Evolutionary conservation across 164 flowering plant genomes (phyloP), one percentile per base, ranked within the genome.

Genomic region (Stephania yunnanensis): DNA sequence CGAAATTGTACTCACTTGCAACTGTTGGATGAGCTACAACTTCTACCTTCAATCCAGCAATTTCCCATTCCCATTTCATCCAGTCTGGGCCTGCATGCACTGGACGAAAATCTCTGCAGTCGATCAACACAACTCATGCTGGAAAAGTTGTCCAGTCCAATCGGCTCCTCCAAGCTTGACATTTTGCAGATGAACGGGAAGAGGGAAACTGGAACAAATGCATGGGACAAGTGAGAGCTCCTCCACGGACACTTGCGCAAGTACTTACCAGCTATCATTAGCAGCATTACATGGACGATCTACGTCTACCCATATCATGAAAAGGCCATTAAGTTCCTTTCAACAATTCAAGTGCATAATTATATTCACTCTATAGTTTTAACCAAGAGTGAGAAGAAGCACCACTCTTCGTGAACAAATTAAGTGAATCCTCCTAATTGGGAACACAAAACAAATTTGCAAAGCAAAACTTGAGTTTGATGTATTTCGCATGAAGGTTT

Each of bases 111-210:
- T 76, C 90, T 85, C 77, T 81, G 88, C 44, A 90, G 80, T 80
- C 89, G 80, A 75, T 89, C 90, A 77, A 90, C 77, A 69, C 85
- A 83, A 77, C 85, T 85, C 90, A 89, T 82, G 84, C 85, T 87
- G 44, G 92, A 90, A 52, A 89, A 77, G 81, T 88, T 89, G 78
- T 93, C 94, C 73, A 92, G 79, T 79, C 91, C 87, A 72, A 91
- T 86, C 5, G 96, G 92, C 81, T 95, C 90, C 85, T 92, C 92
- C 89, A 95, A 86, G 78, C 98, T 93, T n/a, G 98, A 93, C 97
- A 93, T 93, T 42, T 79, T 83, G 71, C 82, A 74, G 70, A 65
- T 48, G 70, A 79, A 77, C 61, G 78, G 20, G 77, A 79, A 72
- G 79, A 63, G 44, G 15, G 65, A 66, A 81, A 69, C 84, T 82